Conservation (phyloP, 2,329 filamentous ascomycete genomes). For the Ophiocordyceps camponoti-leonardi region DNA sequence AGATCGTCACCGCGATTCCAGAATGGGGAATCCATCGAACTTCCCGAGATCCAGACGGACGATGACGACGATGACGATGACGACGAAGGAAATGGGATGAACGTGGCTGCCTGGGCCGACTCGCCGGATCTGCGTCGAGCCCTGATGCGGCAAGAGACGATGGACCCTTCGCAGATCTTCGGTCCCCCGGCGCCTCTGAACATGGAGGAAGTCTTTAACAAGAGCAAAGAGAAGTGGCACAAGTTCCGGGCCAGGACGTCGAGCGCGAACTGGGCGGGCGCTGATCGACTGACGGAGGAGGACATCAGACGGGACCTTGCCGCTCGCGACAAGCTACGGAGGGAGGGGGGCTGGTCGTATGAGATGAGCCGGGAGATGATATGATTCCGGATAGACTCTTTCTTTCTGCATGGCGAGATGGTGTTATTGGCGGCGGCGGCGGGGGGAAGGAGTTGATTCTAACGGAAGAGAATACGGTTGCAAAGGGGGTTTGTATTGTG, state of each 20-base stretch:
- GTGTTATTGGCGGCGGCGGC: neutral
- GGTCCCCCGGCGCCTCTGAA: constrained; percentile 74
- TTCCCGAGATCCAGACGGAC: constrained; percentile 92
- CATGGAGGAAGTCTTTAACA: constrained; percentile 93
- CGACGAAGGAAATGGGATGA: constrained; percentile 31
- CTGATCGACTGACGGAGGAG: constrained; percentile 71
- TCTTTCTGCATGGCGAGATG: neutral
- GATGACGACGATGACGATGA: constrained; percentile 74
- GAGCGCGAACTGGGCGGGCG: constrained; percentile 82
- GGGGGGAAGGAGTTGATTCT: too few relatives aligned
- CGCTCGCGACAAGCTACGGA: constrained; percentile 59
- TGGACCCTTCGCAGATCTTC: constrained; percentile 76
- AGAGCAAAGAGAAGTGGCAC: constrained; percentile 69
- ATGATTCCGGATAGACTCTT: constrained; percentile 7
- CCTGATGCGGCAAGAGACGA: constrained; percentile 64
- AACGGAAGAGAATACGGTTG: neutral
- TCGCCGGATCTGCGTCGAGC: constrained; percentile 64
- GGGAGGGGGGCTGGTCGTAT: constrained; percentile 77
- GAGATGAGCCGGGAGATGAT: constrained; percentile 32
- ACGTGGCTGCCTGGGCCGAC: constrained; percentile 73
- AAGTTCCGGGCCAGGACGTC: constrained; percentile 83
- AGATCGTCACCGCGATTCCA: constrained; percentile 71
- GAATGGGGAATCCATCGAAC: constrained; percentile 75
- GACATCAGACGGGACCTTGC: constrained; percentile 69
- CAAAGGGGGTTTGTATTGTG: neutral